These are phyloP conservation scores for Erysimum pusillum DNA, from an alignment of 441 rosid species.

Conservation along the genomic window DNA sequence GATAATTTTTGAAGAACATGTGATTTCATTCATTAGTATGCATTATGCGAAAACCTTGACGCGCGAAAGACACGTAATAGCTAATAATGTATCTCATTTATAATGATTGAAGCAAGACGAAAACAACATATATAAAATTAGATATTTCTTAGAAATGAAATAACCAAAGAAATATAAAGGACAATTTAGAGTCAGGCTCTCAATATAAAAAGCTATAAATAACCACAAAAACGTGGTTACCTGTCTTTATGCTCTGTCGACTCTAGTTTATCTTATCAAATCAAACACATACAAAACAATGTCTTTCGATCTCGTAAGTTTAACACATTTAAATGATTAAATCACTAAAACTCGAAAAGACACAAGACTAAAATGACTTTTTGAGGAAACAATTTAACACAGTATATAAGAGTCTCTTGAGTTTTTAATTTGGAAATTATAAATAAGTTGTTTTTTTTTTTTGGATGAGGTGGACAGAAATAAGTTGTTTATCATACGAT, in stretches of 20 bases:
- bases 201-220: not conserved
- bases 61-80: constrained; percentile 43
- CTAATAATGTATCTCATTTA: constrained; percentile 39
- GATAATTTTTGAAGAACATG: constrained; percentile 34
- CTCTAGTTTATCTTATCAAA: not conserved
- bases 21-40: constrained; percentile 44
- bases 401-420: no score
- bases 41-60: constrained; percentile 43
- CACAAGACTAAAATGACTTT: no score
- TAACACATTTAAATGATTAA: no score
- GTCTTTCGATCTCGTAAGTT: not conserved
- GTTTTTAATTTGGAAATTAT: no score
- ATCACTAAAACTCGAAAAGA: no score
- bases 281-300: not conserved
- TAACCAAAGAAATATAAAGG: constrained; percentile 2
- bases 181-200: not conserved
- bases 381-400: no score
- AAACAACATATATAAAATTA: not conserved
- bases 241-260: constrained; percentile 17
- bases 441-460: no score
- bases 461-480: no score
- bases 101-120: constrained; percentile 40
- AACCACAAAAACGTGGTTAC: constrained; percentile 37
- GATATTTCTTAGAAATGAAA: not conserved
- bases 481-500: no score